Evolutionary conservation across 1,284 basidiomycete species (phyloP), one percentile per base, ranked within the genome.

Genomic region (Ceratobasidium sp.): DNA sequence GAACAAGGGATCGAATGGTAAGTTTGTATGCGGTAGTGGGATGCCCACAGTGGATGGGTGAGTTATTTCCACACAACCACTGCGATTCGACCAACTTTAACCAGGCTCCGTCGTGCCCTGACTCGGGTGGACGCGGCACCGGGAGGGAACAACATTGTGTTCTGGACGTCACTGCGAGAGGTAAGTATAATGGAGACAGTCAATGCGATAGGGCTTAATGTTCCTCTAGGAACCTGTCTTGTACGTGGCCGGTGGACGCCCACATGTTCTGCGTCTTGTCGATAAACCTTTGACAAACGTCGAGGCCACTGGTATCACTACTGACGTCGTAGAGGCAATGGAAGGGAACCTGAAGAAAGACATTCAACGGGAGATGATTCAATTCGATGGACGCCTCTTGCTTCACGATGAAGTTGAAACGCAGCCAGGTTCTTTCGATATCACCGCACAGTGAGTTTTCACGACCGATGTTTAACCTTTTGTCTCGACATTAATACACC

Each of bases 331-430:
- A 1, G 97, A 99, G 77, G 82, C 85, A 21, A 98, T 99, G 92
- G 97, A 99, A 73, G 78, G 84, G 47, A 88, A 83, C 70, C 87
- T 99, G 75, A 98, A 99, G 80, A 83, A 84, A 52, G 97, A 99
- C 75, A 87, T 99, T 14, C 79, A 98, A 21, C 81, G 84, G 1
- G 97, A 99, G 78, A 82, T 95, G 29, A 81, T 82, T 53, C 78
- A 82, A 59, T 85, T 88, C n/a, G 79, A 84, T 29, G 95, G 95
- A 1, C 86, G 93, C 30, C 86, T 99, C 41, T 80, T 99, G 2
- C 82, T 96, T 1, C 97, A 99, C 73, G 97, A 99, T 75, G 97
- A 99, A 79, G 85, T 96, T 5, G 95, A 98, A 77, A 94, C 95
- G 70, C 85, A 91, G 30, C 91, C 94, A 0, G 96, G 96, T 0